Evolutionary conservation across 1,284 basidiomycete genomes (phyloP).

Genomic region (Lignosus rhinocerotis): DNA sequence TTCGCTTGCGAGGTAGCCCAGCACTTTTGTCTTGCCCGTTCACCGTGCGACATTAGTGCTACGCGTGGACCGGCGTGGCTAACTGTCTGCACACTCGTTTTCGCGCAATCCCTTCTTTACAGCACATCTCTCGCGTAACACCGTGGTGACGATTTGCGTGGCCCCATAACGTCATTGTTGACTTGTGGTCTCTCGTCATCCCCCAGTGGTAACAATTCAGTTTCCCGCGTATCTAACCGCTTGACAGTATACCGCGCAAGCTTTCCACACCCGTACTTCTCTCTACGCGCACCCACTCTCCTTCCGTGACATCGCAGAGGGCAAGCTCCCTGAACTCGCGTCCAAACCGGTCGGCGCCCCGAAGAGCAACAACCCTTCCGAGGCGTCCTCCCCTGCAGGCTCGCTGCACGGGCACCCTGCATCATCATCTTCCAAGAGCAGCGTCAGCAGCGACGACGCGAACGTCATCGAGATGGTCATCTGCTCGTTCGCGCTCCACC

Average conservation of each 20-base stretch:
- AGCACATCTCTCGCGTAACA: no score
- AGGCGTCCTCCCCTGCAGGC: slow-evolving; percentile 15
- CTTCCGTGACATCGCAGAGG: slow-evolving; percentile 55
- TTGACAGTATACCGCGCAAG: slow-evolving; percentile 49
- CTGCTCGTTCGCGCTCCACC: slow-evolving; percentile 74
- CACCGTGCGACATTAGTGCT: no score
- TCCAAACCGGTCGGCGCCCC: slow-evolving; percentile 21
- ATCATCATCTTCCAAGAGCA: slow-evolving; percentile 4
- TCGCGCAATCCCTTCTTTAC: no score
- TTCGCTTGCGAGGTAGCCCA: no score
- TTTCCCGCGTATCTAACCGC: not conserved
- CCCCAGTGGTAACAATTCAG: not conserved
- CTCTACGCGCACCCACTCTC: slow-evolving; percentile 49
- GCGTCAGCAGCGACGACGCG: not conserved
- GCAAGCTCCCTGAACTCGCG: slow-evolving; percentile 39
- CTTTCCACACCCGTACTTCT: slow-evolving; percentile 49
- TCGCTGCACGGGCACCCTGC: slow-evolving; percentile 8
- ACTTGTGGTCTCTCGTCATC: not conserved
- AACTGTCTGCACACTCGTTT: no score
- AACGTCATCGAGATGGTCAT: slow-evolving; percentile 57
- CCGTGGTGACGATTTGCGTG: no score
- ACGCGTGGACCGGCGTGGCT: no score
- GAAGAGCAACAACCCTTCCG: slow-evolving; percentile 9
- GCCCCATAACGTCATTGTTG: not conserved
- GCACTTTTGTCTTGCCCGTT: no score